phyloP scores from a whole-genome alignment of 23 red algal species.

The Pyropia yezoensis region DNA sequence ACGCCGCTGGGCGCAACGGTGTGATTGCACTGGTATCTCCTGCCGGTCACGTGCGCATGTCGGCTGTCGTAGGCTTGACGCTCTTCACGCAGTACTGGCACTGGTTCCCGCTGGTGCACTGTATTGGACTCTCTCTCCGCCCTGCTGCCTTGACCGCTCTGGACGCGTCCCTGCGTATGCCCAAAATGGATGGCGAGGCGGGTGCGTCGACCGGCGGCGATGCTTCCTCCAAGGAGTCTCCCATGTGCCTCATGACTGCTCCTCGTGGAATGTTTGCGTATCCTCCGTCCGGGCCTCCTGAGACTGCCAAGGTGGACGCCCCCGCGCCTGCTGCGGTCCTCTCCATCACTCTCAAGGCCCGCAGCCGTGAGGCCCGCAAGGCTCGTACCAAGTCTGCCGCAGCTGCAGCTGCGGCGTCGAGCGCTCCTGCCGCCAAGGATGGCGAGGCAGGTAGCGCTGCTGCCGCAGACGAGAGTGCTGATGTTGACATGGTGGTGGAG shows the following conservation, averaged over 20 bases:
- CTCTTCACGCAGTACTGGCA: constrained; percentile 97
- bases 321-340: constrained; percentile 56
- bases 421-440: too few relatives aligned
- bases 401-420: background rate
- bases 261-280: constrained; percentile 62
- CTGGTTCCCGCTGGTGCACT: constrained; percentile 91
- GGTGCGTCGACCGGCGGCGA: background rate
- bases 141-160: constrained; percentile 68
- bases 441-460: too few relatives aligned
- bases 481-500: too few relatives aligned
- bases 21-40: constrained; percentile 64
- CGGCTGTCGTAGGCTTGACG: constrained; percentile 80
- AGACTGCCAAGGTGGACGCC: constrained; percentile 61
- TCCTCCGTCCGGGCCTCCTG: constrained; percentile 39
- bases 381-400: constrained; percentile 8
- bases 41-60: constrained; percentile 61
- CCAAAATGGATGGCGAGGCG: constrained; percentile 57
- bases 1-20: constrained; percentile 85
- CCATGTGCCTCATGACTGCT: background rate
- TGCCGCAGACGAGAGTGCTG: too few relatives aligned
- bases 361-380: constrained; percentile 35
- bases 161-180: constrained; percentile 69
- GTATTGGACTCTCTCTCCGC: constrained; percentile 64
- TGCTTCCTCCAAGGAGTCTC: too few relatives aligned
- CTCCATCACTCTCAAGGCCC: constrained; percentile 51